A percentile compares a stretch with the other conserved stretches of the same genome.
These are phyloP conservation scores for Colletotrichum sp. DNA, from an alignment of 2,329 filamentous ascomycete genomes.

Conservation along the genomic window DNA sequence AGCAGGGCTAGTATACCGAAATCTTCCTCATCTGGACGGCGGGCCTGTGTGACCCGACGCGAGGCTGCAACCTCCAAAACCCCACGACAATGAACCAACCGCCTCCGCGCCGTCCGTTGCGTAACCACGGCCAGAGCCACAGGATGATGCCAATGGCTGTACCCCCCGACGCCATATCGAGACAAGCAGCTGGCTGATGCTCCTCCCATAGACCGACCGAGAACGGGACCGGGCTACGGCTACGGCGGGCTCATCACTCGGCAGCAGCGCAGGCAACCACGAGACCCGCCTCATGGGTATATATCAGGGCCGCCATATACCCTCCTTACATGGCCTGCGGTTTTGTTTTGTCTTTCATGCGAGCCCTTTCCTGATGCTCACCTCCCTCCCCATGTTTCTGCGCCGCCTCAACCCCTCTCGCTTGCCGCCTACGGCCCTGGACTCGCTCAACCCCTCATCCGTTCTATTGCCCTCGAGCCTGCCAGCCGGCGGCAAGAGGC, in stretches of 20 bases:
- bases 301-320: conserved; percentile 19
- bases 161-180: neutral
- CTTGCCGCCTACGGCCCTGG: neutral
- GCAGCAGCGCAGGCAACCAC: neutral
- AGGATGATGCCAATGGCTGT: neutral
- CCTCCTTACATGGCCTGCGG: neutral
- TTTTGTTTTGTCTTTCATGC: conserved; percentile 1
- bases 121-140: neutral
- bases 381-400: neutral
- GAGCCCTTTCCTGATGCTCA: neutral
- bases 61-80: neutral
- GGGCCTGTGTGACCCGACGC: neutral
- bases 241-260: neutral
- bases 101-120: neutral
- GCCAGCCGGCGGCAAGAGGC: neutral
- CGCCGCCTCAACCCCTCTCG: conserved; percentile 3
- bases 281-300: neutral
- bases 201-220: neutral
- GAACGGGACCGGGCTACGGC: neutral
- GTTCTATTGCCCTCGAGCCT: neutral
- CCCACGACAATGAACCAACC: neutral
- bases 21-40: neutral
- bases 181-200: neutral
- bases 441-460: neutral
- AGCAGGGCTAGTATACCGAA: neutral